These are phyloP conservation scores for Arthrobotrys sinensis DNA, from an alignment of 2,329 filamentous ascomycete species.

Conservation along the genomic window DNA sequence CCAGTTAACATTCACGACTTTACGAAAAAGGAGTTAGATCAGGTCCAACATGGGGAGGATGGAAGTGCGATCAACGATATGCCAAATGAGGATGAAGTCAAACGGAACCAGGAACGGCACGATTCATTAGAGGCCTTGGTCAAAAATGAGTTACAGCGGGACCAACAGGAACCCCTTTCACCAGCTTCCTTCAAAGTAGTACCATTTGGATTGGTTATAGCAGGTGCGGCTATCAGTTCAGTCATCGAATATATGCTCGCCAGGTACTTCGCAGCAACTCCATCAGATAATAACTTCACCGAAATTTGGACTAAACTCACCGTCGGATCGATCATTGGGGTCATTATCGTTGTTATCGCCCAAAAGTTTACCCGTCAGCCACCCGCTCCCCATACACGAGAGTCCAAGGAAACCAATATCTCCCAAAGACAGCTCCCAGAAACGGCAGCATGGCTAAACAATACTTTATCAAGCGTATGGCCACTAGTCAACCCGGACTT, in stretches of 20 bases:
- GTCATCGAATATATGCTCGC: slow-evolving; percentile 5
- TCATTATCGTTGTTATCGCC: slow-evolving; percentile 54
- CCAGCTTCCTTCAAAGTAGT: neutral
- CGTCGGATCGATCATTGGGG: neutral
- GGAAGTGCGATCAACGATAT: slow-evolving; percentile 66
- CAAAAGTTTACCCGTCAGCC: neutral
- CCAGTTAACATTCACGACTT: slow-evolving; percentile 79
- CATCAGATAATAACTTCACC: neutral
- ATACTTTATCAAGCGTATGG: slow-evolving; percentile 78
- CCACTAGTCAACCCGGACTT: slow-evolving; percentile 82
- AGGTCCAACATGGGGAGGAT: slow-evolving; percentile 65
- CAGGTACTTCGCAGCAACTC: neutral
- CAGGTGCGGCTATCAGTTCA: slow-evolving; percentile 9
- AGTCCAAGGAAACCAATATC: slow-evolving; percentile 27
- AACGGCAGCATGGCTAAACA: slow-evolving; percentile 81
- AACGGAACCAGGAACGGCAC: slow-evolving; percentile 68
- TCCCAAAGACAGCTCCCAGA: slow-evolving; percentile 70
- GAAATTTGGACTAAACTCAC: neutral
- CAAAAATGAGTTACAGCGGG: slow-evolving; percentile 69
- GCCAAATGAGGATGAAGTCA: slow-evolving; percentile 68
- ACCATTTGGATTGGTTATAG: neutral
- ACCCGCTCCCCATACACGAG: slow-evolving; percentile 61
- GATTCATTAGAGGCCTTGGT: slow-evolving; percentile 71
- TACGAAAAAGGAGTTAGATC: slow-evolving; percentile 75
- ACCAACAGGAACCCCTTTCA: slow-evolving; percentile 66